Evolutionary conservation across 805 yeast species (phyloP).

Genomic region (Ogataea ganodermae): DNA sequence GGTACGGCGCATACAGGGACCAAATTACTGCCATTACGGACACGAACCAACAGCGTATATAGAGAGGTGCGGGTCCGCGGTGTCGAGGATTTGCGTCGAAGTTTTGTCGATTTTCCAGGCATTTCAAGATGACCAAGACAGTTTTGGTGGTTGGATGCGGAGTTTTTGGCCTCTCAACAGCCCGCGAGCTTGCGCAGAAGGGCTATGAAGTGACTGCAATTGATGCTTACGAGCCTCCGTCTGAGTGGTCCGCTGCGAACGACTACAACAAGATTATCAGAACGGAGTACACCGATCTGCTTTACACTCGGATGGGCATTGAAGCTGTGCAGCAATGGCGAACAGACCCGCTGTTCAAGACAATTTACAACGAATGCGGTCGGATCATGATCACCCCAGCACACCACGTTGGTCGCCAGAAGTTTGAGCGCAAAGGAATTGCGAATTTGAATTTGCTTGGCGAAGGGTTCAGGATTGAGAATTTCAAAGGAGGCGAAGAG

Average conservation of each 20-base stretch:
- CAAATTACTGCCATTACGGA: too few relatives aligned
- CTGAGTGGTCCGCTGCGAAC: conserved; percentile 46
- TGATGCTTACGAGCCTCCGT: conserved; percentile 44
- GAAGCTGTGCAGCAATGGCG: conserved; percentile 48
- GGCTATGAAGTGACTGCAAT: conserved; percentile 38
- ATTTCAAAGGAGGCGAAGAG: conserved; percentile 33
- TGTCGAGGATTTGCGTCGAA: too few relatives aligned
- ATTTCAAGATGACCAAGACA: conserved; percentile 12
- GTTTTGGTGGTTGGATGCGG: conserved; percentile 40
- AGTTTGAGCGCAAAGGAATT: conserved; percentile 41
- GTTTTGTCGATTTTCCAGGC: neutral
- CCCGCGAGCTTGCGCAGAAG: conserved; percentile 35
- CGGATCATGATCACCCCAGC: conserved; percentile 42
- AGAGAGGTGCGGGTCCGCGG: too few relatives aligned
- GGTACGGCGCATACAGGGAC: neutral
- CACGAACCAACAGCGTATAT: too few relatives aligned
- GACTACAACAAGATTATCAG: conserved; percentile 53
- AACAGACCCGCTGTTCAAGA: conserved; percentile 35
- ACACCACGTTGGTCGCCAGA: conserved; percentile 35
- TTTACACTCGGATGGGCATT: conserved; percentile 44
- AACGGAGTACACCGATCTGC: conserved; percentile 45
- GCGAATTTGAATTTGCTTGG: conserved; percentile 35
- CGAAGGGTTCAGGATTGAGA: conserved; percentile 32
- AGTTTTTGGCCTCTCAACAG: conserved; percentile 47
- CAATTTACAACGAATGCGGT: conserved; percentile 43